These are phyloP conservation scores for Mortierella sp. DNA, from an alignment of 371 early-diverging fungal genomes.

Conservation along the genomic window DNA sequence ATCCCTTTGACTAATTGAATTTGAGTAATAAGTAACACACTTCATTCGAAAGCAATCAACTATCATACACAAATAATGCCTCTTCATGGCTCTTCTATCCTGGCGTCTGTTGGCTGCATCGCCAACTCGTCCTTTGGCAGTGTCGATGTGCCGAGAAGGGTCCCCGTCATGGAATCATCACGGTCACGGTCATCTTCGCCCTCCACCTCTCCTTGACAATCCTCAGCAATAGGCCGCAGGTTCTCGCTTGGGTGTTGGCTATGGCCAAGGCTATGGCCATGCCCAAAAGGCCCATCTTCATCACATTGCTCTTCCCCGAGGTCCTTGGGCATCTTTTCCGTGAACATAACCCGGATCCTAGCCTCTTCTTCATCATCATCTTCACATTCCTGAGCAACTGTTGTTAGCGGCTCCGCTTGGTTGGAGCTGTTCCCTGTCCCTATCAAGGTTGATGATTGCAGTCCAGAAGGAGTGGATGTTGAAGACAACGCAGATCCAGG, in stretches of 20 bases:
- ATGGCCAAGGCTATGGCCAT: constrained; percentile 7
- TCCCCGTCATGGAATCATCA: background rate
- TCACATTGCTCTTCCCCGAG: constrained; percentile 30
- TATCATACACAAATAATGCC: no score
- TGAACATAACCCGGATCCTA: constrained; percentile 32
- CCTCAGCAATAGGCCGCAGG: constrained; percentile 29
- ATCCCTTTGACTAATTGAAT: no score
- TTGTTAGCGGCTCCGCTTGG: background rate
- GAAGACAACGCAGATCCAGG: background rate
- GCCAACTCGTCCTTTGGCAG: no score
- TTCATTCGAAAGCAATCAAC: no score
- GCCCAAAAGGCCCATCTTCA: constrained; percentile 2
- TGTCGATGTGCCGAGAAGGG: no score
- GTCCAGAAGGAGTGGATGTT: background rate
- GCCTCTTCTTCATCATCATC: constrained; percentile 24
- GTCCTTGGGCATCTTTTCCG: constrained; percentile 52
- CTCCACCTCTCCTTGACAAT: background rate
- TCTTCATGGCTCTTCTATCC: no score
- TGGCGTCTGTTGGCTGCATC: no score
- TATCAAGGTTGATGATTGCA: constrained; percentile 3
- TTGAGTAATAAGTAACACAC: background rate
- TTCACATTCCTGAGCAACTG: background rate
- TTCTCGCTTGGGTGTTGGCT: constrained; percentile 36
- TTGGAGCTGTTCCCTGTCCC: no score
- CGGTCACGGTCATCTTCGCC: background rate